Percentiles rank a stretch among this genome's conserved stretches.
These are phyloP conservation scores for Populus davidiana DNA, from an alignment of 345 rosid genomes.

Conservation along the genomic window DNA sequence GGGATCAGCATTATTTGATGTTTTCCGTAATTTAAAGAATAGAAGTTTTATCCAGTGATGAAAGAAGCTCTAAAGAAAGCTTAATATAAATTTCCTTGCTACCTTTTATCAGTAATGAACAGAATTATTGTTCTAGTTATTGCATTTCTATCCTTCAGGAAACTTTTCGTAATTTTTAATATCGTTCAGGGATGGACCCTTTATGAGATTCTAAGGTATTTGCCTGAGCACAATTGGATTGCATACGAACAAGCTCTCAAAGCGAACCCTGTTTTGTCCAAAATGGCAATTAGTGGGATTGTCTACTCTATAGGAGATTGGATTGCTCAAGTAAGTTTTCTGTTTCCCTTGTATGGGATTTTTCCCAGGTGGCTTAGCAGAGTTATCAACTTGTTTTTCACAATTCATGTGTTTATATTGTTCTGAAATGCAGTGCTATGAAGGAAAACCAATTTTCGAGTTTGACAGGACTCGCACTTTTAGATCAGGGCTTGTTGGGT, in stretches of 20 bases:
- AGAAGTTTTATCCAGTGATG: not conserved
- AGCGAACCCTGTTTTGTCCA: constrained; percentile 82
- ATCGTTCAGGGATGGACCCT: constrained; percentile 86
- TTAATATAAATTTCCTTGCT: not conserved
- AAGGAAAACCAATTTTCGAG: constrained; percentile 81
- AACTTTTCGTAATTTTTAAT: constrained; percentile 4
- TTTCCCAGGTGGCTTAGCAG: not conserved
- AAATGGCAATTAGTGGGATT: constrained; percentile 91
- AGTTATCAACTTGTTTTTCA: constrained; percentile 3
- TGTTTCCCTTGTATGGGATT: not conserved
- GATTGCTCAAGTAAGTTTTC: constrained; percentile 78
- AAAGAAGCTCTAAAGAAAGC: not conserved
- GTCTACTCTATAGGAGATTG: constrained; percentile 88
- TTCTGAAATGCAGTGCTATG: constrained; percentile 57
- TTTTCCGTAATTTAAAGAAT: not conserved
- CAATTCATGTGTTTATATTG: not conserved
- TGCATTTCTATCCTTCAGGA: not conserved
- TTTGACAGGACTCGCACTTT: constrained; percentile 59
- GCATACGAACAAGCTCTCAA: constrained; percentile 89
- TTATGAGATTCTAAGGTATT: constrained; percentile 74
- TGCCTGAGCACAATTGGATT: constrained; percentile 85
- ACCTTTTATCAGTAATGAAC: constrained; percentile 1
- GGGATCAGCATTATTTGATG: not conserved
- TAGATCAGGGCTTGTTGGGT: constrained; percentile 93
- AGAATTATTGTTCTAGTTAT: not conserved